Base-by-base conservation (phyloP, 495 filamentous ascomycete species). In the Penicillium simplicissimum region DNA sequence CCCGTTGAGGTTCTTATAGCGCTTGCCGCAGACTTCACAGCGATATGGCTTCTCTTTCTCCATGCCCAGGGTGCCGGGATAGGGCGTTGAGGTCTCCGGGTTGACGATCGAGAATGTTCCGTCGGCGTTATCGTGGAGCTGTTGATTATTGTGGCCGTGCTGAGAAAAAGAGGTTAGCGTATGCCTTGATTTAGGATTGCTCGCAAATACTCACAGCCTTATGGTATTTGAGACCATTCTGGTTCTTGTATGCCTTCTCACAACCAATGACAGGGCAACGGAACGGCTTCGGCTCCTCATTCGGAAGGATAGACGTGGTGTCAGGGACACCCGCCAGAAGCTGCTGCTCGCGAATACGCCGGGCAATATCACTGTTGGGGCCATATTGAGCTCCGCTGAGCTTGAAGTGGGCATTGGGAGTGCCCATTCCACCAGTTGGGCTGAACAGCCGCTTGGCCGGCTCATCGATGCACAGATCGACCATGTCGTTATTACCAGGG, bases 191-290 rank as follows among this genome's bases (percentile, higher is more conserved):
- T 4, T 8, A 25, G 6, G 21, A 19, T 40, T 42, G 52, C 42
- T 43, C 35, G 55, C 17, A 35, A 23, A 49, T 21, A 81, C 86
- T 76, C 81, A 90, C 87, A 72, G 83, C 76, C 77, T 87, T 87
- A 69, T 87, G 85, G 59, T 90, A 96, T 82, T 98, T 98, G 35
- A 99, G 81, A 35, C 95, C 95, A 67, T 99, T 99, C 68, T 98
- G 95, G 73, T 99, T 99, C 83, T 99, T 99, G 75, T 99, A 99
- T 14, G 95, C 95, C 81, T 99, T 99, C 74, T 99, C 95, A 70
- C 95, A 99, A 17, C 95, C 95, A 68, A 98, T 96, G 45, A 99
- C 95, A 9, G 96, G 95, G 72, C 95, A 99, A 68, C 90, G 89
- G 83, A 96, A 98, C 0, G 95, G 95, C 77, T 97, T 99, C 62